Base-by-base conservation (phyloP, 164 flowering plant species). In the Annona cherimola region DNA sequence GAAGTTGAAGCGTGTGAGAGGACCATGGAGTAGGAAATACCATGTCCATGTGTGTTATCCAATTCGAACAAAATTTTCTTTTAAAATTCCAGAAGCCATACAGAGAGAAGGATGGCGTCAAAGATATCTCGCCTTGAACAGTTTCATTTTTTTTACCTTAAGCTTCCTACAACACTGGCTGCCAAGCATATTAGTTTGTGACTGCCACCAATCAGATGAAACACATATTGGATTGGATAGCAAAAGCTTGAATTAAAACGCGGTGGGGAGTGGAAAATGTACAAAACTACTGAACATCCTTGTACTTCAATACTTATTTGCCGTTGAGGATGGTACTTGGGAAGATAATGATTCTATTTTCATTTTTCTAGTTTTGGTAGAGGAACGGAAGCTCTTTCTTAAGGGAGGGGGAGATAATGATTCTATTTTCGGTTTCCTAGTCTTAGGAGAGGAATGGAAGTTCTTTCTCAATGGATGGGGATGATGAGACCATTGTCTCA, bases 221-320 rank as follows among this genome's bases (percentile, higher is more conserved):
- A 50, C 18, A 7, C 9, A 7, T 11, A 7, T 8, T 16, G 57
- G 2, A 16, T 50, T 50, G 14, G 14, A 16, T 50, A 16, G 9
- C 57, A 11, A 50, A 50, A 50, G 14, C 9, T 50, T 50, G 57
- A 2, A 50, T 50, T 7, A 7, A 50, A 26, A 50, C 14, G 57
- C 57, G 9, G 9, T 50, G 57, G 57, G 57, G 14, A 50, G 55
- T 50, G 12, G 11, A 50, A 50, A 50, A 50, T 50, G 55, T 50
- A 6, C 55, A 50, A 40, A 14, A 64, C 42, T 42, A 64, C 67
- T 12, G 46, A 40, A 69, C 74, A 61, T 80, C 70, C 45, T 73
- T 72, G 72, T 83, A 91, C 78, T 91, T 93, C 39, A 83, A 18
- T 63, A 93, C 91, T 74, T 87, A 89, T 2, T 43, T 74, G 39